Evolutionary conservation across 1,284 basidiomycete genomes (phyloP), one percentile per base, ranked within the genome.

Genomic region (Xanthoconium separans): DNA sequence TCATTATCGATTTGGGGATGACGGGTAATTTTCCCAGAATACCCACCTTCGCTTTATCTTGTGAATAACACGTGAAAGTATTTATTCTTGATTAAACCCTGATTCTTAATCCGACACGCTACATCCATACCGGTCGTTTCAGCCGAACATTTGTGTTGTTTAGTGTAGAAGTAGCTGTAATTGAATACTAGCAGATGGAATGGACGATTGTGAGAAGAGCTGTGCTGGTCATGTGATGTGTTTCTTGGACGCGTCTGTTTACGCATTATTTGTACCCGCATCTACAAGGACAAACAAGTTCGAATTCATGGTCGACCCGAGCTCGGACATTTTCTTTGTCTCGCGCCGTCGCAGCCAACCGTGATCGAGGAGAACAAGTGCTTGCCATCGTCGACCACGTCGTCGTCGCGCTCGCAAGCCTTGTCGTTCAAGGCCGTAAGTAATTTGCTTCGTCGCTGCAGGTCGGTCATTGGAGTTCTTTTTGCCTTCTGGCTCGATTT

Each of bases 281-380:
- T 56, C 68, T 56, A 72, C 70, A 70, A 54, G 47, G 43, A 51
- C 69, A 69, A 69, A 69, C 56, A 69, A 65, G 67, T 69, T 69
- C 70, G 51, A 72, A n/a, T 72, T 70, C 55, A 29, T 48, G 33
- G 29, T 29, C 44, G 49, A 46, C 13, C 31, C 20, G 16, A 10
- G n/a, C n/a, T 16, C 27, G 27, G 34, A 36, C 34, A n/a, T 0
- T 36, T 16, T 37, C 36, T 37, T n/a, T 37, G 64, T 47, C 50
- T 36, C 37, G 55, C 54, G 54, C 50, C 60, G 46, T 60, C 51
- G 54, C 55, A 61, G 53, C 54, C 46, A 58, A 56, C 56, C 27
- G 56, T 51, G 51, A 54, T 53, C 56, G 45, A 57, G 36, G 43
- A 53, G 47, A 55, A 50, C 58, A 51, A 55, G 65, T 41, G 51